Evolutionary conservation across 163 green algal species (phyloP).

Genomic region (Botryococcus braunii): DNA sequence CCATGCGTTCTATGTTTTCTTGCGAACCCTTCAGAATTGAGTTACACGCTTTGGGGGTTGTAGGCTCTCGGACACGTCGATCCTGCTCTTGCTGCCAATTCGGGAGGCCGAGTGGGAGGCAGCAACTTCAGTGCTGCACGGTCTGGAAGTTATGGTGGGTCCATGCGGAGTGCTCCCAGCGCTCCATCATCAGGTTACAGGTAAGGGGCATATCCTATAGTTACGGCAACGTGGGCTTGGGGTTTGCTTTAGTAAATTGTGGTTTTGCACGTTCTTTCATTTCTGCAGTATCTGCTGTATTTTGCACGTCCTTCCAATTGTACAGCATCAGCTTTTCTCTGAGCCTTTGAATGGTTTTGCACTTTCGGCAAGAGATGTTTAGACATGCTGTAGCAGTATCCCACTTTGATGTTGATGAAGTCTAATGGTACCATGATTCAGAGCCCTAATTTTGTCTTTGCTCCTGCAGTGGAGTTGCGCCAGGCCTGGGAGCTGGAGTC

Average conservation of each 20-base stretch:
- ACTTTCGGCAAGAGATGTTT: neutral
- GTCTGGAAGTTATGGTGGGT: slow-evolving; percentile 2
- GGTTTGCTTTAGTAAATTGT: neutral
- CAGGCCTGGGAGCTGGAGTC: neutral
- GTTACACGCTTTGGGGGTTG: too few species aligned
- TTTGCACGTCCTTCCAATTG: neutral
- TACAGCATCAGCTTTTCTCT: neutral
- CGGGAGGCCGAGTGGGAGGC: slow-evolving; percentile 14
- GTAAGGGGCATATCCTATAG: neutral
- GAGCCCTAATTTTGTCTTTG: neutral
- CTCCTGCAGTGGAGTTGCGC: neutral
- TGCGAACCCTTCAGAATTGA: too few species aligned
- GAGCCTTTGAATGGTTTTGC: too few species aligned
- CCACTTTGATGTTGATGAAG: neutral
- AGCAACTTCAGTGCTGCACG: slow-evolving; percentile 14
- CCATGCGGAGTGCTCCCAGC: neutral
- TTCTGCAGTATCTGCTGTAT: neutral
- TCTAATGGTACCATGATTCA: neutral
- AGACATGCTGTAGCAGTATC: neutral
- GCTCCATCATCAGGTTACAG: neutral
- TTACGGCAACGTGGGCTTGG: slow-evolving; percentile 3
- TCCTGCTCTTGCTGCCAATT: slow-evolving; percentile 12
- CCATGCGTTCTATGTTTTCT: too few species aligned
- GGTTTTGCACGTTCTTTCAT: neutral
- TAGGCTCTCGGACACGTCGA: slow-evolving; percentile 4